Conservation (phyloP, 2,329 filamentous ascomycete species). For the Knufia fluminis region DNA sequence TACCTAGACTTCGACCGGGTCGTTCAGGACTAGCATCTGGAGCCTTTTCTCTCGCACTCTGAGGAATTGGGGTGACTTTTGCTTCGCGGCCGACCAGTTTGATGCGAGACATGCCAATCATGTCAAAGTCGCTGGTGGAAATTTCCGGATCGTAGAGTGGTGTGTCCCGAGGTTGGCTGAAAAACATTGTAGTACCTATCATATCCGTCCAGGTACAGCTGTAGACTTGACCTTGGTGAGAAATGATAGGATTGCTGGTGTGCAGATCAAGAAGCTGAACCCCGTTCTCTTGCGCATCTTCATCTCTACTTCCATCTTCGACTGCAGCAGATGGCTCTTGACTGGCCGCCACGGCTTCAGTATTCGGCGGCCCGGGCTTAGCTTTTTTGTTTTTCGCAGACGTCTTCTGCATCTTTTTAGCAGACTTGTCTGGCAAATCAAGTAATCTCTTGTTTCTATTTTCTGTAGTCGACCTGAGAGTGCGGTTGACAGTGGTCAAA, state of each 20-base stretch:
- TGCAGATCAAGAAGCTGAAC: slow-evolving; percentile 80
- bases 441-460: slow-evolving; percentile 2
- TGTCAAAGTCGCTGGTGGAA: slow-evolving; percentile 49
- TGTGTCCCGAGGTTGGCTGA: slow-evolving; percentile 37
- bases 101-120: slow-evolving; percentile 61
- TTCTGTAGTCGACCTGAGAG: slow-evolving; percentile 22
- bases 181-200: slow-evolving; percentile 74
- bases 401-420: slow-evolving; percentile 10
- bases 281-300: slow-evolving; percentile 16
- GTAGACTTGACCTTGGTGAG: slow-evolving; percentile 69
- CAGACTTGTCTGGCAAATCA: background rate
- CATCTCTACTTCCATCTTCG: slow-evolving; percentile 12
- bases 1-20: slow-evolving; percentile 11
- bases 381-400: background rate
- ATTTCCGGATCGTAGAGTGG: slow-evolving; percentile 33
- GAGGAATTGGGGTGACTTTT: slow-evolving; percentile 43
- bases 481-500: slow-evolving; percentile 39
- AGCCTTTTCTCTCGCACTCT: slow-evolving; percentile 11
- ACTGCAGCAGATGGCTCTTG: slow-evolving; percentile 14
- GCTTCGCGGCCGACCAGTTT: slow-evolving; percentile 61
- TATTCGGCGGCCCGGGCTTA: background rate
- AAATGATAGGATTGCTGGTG: slow-evolving; percentile 63
- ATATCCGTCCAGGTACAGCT: slow-evolving; percentile 73
- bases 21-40: background rate
- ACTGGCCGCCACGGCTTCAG: slow-evolving; percentile 6